Conservation (phyloP, 2,329 filamentous ascomycete species). For the Penicillium occitanis region DNA sequence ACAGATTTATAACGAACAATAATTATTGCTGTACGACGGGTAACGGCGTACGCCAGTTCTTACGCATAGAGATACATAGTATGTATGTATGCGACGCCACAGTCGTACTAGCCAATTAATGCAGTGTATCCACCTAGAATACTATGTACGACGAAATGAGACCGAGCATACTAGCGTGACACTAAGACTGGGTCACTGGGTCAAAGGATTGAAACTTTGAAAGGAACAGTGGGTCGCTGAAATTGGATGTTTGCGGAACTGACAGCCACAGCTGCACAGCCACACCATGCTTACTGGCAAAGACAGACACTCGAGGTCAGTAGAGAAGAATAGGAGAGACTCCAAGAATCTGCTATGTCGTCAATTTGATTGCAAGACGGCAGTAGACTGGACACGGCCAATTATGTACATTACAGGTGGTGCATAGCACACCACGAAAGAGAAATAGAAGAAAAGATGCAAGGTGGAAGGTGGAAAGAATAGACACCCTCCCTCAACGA, state of each 20-base stretch:
- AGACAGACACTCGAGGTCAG: background rate
- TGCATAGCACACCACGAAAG: background rate
- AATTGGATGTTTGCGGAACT: background rate
- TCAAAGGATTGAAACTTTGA: no score
- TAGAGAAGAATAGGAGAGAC: background rate
- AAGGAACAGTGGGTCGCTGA: background rate
- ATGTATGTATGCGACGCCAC: background rate
- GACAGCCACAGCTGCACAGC: background rate
- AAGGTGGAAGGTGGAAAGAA: background rate
- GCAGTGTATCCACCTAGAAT: background rate
- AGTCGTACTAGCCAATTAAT: background rate
- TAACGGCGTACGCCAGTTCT: background rate
- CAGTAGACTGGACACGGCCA: background rate
- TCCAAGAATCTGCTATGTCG: background rate
- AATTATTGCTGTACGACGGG: background rate
- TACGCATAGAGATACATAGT: background rate
- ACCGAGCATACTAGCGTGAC: background rate
- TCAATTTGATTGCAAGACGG: background rate
- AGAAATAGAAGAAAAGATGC: background rate
- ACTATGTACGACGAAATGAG: background rate
- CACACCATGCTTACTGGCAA: background rate
- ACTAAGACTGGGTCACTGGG: background rate
- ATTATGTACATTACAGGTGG: constrained; percentile 12
- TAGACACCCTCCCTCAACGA: background rate
- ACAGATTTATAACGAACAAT: background rate